Conservation (phyloP, 345 rosid genomes). For the Boechera divaricarpa region DNA sequence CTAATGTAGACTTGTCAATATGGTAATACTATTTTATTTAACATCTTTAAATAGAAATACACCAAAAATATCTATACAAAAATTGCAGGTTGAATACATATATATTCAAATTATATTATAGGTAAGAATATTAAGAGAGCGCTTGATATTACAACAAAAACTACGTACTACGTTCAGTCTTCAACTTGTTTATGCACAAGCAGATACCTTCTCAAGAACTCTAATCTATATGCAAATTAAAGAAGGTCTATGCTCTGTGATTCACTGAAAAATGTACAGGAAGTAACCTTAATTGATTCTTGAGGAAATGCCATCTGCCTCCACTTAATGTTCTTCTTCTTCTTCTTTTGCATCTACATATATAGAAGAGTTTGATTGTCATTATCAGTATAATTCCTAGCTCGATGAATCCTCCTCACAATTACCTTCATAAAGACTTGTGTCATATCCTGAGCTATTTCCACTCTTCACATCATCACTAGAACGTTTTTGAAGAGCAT, state of each 20-base stretch:
- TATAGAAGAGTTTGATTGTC: conserved; percentile 9
- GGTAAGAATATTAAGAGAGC: too few relatives aligned
- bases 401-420: conserved; percentile 11
- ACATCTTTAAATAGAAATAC: not conserved
- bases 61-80: not conserved
- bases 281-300: conserved; percentile 70
- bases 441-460: not conserved
- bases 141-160: too few relatives aligned
- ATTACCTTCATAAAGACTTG: not conserved
- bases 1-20: not conserved
- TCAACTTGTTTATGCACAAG: conserved; percentile 43
- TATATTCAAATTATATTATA: not conserved
- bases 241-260: not conserved
- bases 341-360: conserved; percentile 48
- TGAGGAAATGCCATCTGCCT: conserved; percentile 71
- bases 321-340: conserved; percentile 55
- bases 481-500: too few relatives aligned
- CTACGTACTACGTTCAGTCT: conserved; percentile 42
- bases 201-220: not conserved
- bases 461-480: not conserved
- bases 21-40: not conserved
- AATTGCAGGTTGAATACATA: not conserved
- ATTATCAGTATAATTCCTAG: not conserved
- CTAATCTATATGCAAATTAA: not conserved
- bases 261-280: not conserved